Conservation (phyloP, 768 basidiomycete species). For the Floccularia luteovirens region DNA sequence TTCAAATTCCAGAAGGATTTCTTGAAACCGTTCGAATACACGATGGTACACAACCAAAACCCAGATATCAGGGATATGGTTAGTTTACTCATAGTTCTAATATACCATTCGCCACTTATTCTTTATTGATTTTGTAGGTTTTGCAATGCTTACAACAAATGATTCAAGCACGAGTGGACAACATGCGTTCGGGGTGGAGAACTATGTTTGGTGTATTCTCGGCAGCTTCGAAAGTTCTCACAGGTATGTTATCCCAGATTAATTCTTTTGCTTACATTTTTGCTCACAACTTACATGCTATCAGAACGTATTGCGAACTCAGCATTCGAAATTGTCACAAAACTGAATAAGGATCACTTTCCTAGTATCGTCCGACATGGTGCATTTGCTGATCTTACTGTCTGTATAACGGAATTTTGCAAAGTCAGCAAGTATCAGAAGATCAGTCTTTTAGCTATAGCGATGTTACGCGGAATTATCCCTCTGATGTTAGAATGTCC, state of each 20-base stretch:
- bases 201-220: conserved; percentile 99
- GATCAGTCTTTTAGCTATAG: conserved; percentile 92
- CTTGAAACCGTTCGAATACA: conserved; percentile 94
- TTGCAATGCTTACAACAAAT: conserved; percentile 98
- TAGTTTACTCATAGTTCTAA: conserved; percentile 4
- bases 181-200: conserved; percentile 96
- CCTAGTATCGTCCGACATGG: conserved; percentile 86
- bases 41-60: conserved; percentile 94
- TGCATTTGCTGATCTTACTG: conserved; percentile 91
- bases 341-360: conserved; percentile 89
- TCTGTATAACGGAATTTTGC: conserved; percentile 98
- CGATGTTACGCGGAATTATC: conserved; percentile 90
- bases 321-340: conserved; percentile 93
- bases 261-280: neutral
- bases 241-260: conserved; percentile 55
- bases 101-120: neutral
- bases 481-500: conserved; percentile 85
- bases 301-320: conserved; percentile 86
- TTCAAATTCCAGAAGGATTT: conserved; percentile 99
- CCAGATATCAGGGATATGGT: conserved; percentile 97
- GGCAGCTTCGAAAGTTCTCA: conserved; percentile 88
- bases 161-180: conserved; percentile 91
- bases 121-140: conserved; percentile 43
- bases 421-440: conserved; percentile 99
- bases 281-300: neutral